A percentile compares a stretch with the other conserved stretches of the same genome.
These are phyloP conservation scores for Hevea brasiliensis DNA, from an alignment of 345 rosid genomes.

Conservation along the genomic window DNA sequence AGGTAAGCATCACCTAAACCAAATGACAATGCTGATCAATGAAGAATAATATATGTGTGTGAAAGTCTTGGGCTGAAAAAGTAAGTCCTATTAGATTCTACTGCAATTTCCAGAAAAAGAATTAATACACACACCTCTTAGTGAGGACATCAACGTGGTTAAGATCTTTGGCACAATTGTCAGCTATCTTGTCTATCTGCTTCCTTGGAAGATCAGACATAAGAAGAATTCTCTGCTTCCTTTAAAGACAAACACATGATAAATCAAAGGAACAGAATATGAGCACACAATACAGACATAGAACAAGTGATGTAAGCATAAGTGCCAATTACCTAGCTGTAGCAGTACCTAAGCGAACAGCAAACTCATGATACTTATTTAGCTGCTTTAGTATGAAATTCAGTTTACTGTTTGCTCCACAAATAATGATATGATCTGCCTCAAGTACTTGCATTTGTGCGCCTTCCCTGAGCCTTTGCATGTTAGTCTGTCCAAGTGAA, in stretches of 20 bases:
- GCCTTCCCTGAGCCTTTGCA: conserved; percentile 94
- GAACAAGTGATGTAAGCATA: conserved; percentile 4
- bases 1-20: neutral
- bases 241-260: conserved; percentile 31
- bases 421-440: conserved; percentile 84
- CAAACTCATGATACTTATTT: conserved; percentile 79
- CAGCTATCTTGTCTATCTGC: conserved; percentile 87
- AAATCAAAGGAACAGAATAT: conserved; percentile 14
- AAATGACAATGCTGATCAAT: conserved; percentile 1
- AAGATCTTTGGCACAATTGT: conserved; percentile 69
- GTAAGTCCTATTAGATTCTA: neutral
- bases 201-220: conserved; percentile 96
- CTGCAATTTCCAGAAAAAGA: conserved; percentile 2
- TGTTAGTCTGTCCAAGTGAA: conserved; percentile 59
- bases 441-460: conserved; percentile 94
- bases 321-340: conserved; percentile 65
- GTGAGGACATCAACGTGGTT: conserved; percentile 83
- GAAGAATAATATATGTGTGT: neutral
- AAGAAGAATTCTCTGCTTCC: conserved; percentile 94
- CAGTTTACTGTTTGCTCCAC: conserved; percentile 83
- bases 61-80: conserved; percentile 6
- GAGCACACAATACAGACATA: conserved; percentile 2
- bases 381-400: conserved; percentile 83
- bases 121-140: conserved; percentile 56
- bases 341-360: conserved; percentile 94